Percentiles rank a stretch among this genome's conserved stretches.
Evolutionary conservation across 495 filamentous ascomycete species (phyloP).

Genomic region (Tuber brumale): DNA sequence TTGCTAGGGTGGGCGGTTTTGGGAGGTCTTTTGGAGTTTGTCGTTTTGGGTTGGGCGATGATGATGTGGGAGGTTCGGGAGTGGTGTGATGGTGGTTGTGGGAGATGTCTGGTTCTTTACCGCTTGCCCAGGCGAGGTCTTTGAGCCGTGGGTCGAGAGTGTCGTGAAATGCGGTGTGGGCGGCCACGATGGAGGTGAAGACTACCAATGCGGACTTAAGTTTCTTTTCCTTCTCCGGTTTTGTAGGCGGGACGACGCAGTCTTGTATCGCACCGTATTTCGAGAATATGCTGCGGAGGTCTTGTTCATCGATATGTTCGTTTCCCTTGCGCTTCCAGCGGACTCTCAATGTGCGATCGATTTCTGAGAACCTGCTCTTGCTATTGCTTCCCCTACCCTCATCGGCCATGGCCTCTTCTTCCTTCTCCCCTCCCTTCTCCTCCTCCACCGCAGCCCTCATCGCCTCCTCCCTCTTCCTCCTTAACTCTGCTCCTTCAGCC

Average conservation of each 20-base stretch:
- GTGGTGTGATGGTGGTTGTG: neutral
- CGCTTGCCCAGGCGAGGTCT: slow-evolving; percentile 31
- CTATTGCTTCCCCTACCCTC: neutral
- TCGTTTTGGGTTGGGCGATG: neutral
- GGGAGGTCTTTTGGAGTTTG: neutral
- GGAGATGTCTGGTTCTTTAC: slow-evolving; percentile 36
- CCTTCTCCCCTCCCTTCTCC: slow-evolving; percentile 7
- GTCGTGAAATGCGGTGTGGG: slow-evolving; percentile 36
- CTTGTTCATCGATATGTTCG: slow-evolving; percentile 7
- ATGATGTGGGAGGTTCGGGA: neutral
- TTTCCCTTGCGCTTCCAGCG: slow-evolving; percentile 25
- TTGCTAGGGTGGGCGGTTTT: neutral
- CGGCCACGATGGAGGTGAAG: slow-evolving; percentile 35
- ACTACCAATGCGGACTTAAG: slow-evolving; percentile 36
- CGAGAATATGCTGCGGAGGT: slow-evolving; percentile 15
- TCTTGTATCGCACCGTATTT: slow-evolving; percentile 36
- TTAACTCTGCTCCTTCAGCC: slow-evolving; percentile 43
- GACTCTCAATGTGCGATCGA: slow-evolving; percentile 34
- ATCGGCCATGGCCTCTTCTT: neutral
- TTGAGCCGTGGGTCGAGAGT: slow-evolving; percentile 17
- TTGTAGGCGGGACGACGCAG: slow-evolving; percentile 18
- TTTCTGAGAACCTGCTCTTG: slow-evolving; percentile 31
- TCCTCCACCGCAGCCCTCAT: slow-evolving; percentile 28
- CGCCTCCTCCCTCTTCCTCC: slow-evolving; percentile 35
- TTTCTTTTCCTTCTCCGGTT: slow-evolving; percentile 29